Percentiles rank a stretch among this genome's conserved stretches.
These are phyloP conservation scores for Botrytis deweyae DNA, from an alignment of 2,329 filamentous ascomycete genomes.

Conservation along the genomic window DNA sequence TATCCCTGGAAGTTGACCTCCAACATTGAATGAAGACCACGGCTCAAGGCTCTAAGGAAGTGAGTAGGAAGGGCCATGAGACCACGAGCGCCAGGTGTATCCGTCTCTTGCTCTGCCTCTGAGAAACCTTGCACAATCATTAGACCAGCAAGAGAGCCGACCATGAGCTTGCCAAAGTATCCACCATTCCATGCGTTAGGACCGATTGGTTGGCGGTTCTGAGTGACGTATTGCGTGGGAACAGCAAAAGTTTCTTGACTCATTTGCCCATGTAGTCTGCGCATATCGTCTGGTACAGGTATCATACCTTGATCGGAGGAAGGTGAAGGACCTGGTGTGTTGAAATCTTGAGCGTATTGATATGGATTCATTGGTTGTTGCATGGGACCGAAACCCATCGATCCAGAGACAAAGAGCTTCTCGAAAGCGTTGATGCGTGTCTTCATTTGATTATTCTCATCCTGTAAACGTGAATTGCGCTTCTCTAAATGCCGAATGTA, in stretches of 20 bases:
- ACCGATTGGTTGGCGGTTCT: constrained; percentile 53
- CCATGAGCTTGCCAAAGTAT: constrained; percentile 73
- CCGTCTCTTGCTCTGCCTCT: constrained; percentile 60
- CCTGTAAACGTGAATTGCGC: constrained; percentile 75
- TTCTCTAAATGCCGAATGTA: constrained; percentile 95
- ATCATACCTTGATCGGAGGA: constrained; percentile 57
- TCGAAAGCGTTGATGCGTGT: constrained; percentile 71
- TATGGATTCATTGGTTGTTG: constrained; percentile 47
- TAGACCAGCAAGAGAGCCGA: constrained; percentile 84
- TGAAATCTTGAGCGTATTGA: constrained; percentile 36
- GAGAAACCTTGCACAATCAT: constrained; percentile 85
- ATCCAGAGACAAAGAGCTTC: constrained; percentile 76
- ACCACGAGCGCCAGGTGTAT: constrained; percentile 63
- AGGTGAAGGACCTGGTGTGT: constrained; percentile 35
- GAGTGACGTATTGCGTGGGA: constrained; percentile 46
- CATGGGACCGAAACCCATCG: constrained; percentile 58
- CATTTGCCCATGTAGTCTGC: constrained; percentile 35
- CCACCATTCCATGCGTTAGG: constrained; percentile 56
- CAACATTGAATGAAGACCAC: constrained; percentile 42
- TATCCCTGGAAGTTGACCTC: constrained; percentile 56
- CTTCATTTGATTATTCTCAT: constrained; percentile 80
- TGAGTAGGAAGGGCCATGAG: constrained; percentile 64
- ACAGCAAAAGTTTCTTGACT: constrained; percentile 39
- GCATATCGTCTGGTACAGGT: constrained; percentile 65
- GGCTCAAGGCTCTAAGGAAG: constrained; percentile 51